Base-by-base conservation (phyloP, 768 basidiomycete genomes). In the Boletellus sp. region DNA sequence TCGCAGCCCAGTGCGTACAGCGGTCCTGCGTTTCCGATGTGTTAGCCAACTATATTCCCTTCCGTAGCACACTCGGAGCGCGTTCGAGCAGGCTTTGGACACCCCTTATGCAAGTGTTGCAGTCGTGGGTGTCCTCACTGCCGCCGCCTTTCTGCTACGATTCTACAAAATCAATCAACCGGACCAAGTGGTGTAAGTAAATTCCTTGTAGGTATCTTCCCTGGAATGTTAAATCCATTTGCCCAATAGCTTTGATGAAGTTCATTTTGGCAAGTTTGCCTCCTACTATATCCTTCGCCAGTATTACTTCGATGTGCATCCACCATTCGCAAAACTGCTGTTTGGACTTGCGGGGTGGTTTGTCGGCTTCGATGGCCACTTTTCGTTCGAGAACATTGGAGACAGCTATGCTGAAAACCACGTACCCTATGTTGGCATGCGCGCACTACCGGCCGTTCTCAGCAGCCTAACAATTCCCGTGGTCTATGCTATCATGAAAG, bases 231-330 rank as follows among this genome's bases (percentile, higher is more conserved):
- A 34, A 45, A 45, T 48, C 54, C 41, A 55, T 38, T 32, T 45
- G 4, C 42, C 22, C 43, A 39, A 33, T 58, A 94, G 92, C 42
- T 97, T 97, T 64, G 94, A 97, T 66, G 94, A 98, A 72, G 95
- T 97, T 12, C 95, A 98, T 65, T 98, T 98, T 65, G 95, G 95
- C 54, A 96, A 97, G 70, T 99, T 99, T 66, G 94, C 96, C 12
- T 83, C 90, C 6, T 90, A 93, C 70, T 99, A 99, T 70, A 84
- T 98, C 64, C 74, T 74, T 40, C 80, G 95, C 56, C 83, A 96
- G 70, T 99, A 97, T 74, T 98, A 98, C 72, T 99, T 99, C 75
- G 96, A 99, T 66, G 95, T 99, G 8, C 96, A 99, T 62, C 96
- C 96, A 33, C 96, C 96, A 2, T 81, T 98, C 45, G 94, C 96